Percentiles rank a stretch among this genome's conserved stretches.
phyloP scores from a whole-genome alignment of 139 green algal species.

The Picochlorum sp. region DNA sequence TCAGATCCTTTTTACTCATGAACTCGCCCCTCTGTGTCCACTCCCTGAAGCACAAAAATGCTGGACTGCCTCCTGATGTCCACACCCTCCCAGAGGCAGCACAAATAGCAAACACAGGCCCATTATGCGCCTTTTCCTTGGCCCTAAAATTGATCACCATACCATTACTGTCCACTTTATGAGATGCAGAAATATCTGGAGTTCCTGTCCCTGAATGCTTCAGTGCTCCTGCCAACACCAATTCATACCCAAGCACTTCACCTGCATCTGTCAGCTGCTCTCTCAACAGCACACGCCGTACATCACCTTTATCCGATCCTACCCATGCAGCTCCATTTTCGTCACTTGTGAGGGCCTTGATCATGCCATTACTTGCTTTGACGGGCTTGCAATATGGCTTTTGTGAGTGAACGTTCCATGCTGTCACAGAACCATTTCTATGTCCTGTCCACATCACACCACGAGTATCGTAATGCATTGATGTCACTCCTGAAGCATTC shows the following conservation, averaged over 20 bases:
- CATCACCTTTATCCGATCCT: conserved; percentile 14
- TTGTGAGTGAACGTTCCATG: conserved; percentile 18
- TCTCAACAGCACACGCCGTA: conserved; percentile 5
- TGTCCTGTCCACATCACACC: conserved; percentile 40
- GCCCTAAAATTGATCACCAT: background rate
- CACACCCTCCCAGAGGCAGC: conserved; percentile 24
- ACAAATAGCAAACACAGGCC: conserved; percentile 21
- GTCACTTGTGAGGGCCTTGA: conserved; percentile 16
- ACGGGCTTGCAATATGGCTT: background rate
- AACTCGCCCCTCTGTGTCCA: conserved; percentile 21
- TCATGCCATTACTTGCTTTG: conserved; percentile 10
- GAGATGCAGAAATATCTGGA: background rate
- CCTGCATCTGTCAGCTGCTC: background rate
- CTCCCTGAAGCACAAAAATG: conserved; percentile 24
- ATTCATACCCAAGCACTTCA: conserved; percentile 4
- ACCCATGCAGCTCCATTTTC: conserved; percentile 24
- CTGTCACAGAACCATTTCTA: conserved; percentile 15
- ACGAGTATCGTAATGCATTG: conserved; percentile 28
- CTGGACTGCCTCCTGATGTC: conserved; percentile 25
- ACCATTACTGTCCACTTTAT: background rate
- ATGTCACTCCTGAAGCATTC: conserved; percentile 8
- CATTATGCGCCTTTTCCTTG: conserved; percentile 24
- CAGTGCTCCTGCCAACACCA: background rate
- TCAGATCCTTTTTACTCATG: conserved; percentile 14
- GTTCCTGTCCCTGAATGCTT: conserved; percentile 1